A percentile compares a stretch with the other conserved stretches of the same genome.
Conservation (phyloP, 106 monocot species). For the Dendrobium nobile region DNA sequence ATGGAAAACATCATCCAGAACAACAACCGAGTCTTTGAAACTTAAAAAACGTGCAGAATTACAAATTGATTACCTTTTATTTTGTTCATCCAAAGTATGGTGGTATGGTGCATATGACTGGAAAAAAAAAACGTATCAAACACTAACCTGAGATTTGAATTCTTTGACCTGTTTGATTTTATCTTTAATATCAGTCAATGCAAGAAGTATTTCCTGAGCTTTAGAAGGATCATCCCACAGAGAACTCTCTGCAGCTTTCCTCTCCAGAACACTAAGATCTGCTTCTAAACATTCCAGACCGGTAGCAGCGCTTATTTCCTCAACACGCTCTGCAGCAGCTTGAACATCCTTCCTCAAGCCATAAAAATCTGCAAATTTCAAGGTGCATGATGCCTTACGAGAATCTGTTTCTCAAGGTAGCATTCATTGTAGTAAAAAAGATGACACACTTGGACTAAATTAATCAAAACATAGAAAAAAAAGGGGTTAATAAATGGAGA, state of each 20-base stretch:
- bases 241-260: conserved; percentile 74
- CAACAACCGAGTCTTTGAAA: not conserved
- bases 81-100: not conserved
- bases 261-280: conserved; percentile 60
- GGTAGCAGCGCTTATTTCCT: conserved; percentile 71
- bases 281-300: conserved; percentile 70
- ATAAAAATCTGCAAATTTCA: conserved; percentile 70
- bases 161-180: conserved; percentile 79
- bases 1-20: not conserved
- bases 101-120: not conserved
- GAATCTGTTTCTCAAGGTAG: not conserved
- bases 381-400: not conserved
- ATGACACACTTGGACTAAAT: not conserved
- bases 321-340: conserved; percentile 46
- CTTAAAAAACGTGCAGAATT: not conserved
- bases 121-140: not conserved
- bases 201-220: conserved; percentile 74
- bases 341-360: conserved; percentile 87
- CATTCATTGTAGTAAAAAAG: not conserved
- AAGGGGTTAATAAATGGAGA: not conserved
- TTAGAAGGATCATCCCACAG: conserved; percentile 88
- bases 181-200: conserved; percentile 87
- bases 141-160: conserved; percentile 73
- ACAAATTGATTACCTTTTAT: not conserved
- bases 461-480: not conserved